Evolutionary conservation across 352 stramenopile species (phyloP).

Genomic region (Pythium sukuiense): DNA sequence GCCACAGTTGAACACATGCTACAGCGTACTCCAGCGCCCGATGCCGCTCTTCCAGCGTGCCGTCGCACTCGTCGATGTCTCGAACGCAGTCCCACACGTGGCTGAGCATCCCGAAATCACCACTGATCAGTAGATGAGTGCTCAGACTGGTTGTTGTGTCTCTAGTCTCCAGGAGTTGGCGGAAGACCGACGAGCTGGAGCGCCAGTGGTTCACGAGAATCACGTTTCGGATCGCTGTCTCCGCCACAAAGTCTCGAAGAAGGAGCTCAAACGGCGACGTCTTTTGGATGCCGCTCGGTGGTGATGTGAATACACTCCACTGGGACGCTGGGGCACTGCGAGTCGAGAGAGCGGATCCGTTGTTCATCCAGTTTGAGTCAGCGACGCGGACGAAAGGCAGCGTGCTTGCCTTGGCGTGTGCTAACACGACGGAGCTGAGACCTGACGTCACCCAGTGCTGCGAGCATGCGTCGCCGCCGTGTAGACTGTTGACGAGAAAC

Average conservation of each 20-base stretch:
- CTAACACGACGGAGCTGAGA: conserved; percentile 27
- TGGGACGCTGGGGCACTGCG: background rate
- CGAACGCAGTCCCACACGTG: conserved; percentile 34
- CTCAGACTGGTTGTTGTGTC: background rate
- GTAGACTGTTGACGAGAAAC: conserved; percentile 43
- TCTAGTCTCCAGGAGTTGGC: conserved; percentile 17
- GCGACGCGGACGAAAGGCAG: conserved; percentile 37
- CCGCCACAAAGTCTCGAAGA: conserved; percentile 30
- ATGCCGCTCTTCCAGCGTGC: conserved; percentile 36
- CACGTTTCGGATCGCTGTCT: conserved; percentile 18
- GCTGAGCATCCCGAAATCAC: conserved; percentile 32
- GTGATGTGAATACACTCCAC: conserved; percentile 17
- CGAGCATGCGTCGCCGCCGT: conserved; percentile 36
- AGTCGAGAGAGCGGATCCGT: conserved; percentile 14
- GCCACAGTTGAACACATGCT: conserved; percentile 22
- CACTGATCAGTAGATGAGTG: conserved; percentile 27
- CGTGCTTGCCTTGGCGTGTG: conserved; percentile 33
- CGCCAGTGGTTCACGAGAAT: conserved; percentile 28
- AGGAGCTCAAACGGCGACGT: conserved; percentile 39
- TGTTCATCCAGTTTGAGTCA: conserved; percentile 39
- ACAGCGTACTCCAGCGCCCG: conserved; percentile 37
- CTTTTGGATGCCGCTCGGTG: background rate
- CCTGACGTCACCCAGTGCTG: conserved; percentile 34
- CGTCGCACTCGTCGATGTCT: conserved; percentile 42
- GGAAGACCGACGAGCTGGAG: conserved; percentile 33